Base-by-base conservation (phyloP, 345 rosid species). In the Clausena lansium region DNA sequence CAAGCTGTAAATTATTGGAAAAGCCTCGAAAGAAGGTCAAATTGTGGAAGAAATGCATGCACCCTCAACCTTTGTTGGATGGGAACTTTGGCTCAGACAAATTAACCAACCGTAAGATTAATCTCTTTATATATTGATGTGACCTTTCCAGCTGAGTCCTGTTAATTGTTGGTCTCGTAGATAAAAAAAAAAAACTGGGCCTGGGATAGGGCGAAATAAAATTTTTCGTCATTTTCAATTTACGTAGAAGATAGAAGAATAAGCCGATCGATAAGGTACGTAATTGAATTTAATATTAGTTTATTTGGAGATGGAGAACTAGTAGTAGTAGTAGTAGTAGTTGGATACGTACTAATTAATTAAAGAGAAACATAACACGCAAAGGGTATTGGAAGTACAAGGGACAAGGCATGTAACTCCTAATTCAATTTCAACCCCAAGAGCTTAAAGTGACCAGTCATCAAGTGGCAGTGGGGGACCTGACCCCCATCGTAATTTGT, bases 21-120 rank as follows among this genome's bases (percentile, higher is more conserved):
- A 71, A 57, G 77, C 77, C 35, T 32, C 59, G 69, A 81, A 77
- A 24, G 84, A 76, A 57, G 75, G 64, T 67, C 76, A 38, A 55
- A 73, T 27, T 0, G 80, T 73, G 36, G 82, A 78, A 78, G 83
- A 83, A 79, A 75, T 76, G 32, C 2, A 30, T 30, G 65, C 66
- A 62, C 76, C 79, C 78, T 10, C 84, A 77, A 60, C 79, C 86
- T 1, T 64, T 85, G 52, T 67, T 81, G 80, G 85, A 84, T 78
- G 80, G 81, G 81, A 68, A 79, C 61, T 55, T 87, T 57, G 77
- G 83, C 90, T 35, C 84, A 47, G 66, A 50, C 62, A 66, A 38
- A 68, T n/a, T n/a, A n/a, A n/a, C n/a, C n/a, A n/a, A n/a, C 36
- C 38, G 62, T 64, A 57, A 62, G 69, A 72, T 32, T 74, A 57